Evolutionary conservation across 495 filamentous ascomycete species (phyloP), one percentile per base, ranked within the genome.

Genomic region (Hyaloscypha finlandica): DNA sequence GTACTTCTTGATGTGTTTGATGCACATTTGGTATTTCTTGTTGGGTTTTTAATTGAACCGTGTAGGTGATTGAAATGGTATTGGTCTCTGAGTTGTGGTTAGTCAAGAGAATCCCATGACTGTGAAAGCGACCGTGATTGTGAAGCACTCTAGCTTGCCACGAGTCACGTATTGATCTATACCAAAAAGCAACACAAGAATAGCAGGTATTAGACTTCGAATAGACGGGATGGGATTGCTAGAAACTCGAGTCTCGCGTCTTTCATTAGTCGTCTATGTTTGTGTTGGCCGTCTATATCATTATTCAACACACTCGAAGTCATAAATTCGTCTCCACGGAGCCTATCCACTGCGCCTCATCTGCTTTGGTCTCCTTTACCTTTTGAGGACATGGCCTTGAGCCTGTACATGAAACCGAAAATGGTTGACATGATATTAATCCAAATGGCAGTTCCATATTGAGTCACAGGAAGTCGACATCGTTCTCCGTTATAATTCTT

Each of bases 401-500:
- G 61, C 31, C 67, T 61, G 42, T 69, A 67, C 9, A 69, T 42
- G 4, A 70, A 52, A 9, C 56, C 51, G 37, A 74, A 72, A 8
- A 72, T 31, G 3, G 25, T 35, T 16, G 63, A 63, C 56, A 74
- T 22, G 6, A 67, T 30, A 29, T 74, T 68, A 12, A 66, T 65
- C 56, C 29, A 57, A 19, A 72, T 30, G 5, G 67, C 25, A 2
- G 19, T 19, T 22, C 25, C 54, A 33, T 32, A 68, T 4, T 30
- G 6, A 8, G 30, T 32, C 9, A 65, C 16, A 11, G 53, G 25
- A 4, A 69, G 30, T 31, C 54, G 52, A 19, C 64, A 52, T 33
- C 57, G 62, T 61, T 70, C 70, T 37, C 69, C 73, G 20, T 68
- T 48, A 35, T 70, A 75, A 19, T 54, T 35, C 29, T 77, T 64